Evolutionary conservation across 1,284 basidiomycete species (phyloP), one percentile per base, ranked within the genome.

Genomic region (Cutaneotrichosporon cutaneum): DNA sequence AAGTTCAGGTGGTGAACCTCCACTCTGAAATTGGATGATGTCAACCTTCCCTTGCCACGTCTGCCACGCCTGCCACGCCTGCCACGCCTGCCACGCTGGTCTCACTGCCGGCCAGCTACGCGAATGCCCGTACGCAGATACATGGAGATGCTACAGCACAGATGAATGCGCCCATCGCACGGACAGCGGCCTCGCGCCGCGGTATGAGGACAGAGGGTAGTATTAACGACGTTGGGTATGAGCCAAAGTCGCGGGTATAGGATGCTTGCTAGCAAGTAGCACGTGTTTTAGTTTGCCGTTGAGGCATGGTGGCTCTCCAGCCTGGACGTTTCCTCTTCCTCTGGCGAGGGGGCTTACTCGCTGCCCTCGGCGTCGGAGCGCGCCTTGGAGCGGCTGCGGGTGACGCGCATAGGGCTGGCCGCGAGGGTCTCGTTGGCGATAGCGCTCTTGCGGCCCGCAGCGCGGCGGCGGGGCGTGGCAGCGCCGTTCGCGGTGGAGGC

Each of bases 1-100:
- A 80, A 98, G 96, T 76, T 93, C 30, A 26, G 36, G 60, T 62
- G 61, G 56, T 45, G 45, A 45, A 62, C 61, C 57, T 62, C 61
- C 61, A 58, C 56, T 50, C n/a, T 18, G 27, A 51, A 32, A 51
- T 51, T 51, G 48, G 48, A 32, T 51, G 27, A 51, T 30, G 27
- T 32, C 27, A 30, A 51, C 48, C 14, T 18, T 9, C 26, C 16
- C 18, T 18, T n/a, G 22, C 26, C 45, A 24, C 45, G 13, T 48
- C 27, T 13, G 13, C 11, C 26, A 50, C 48, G n/a, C 4, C 24
- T n/a, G 22, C 44, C 44, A 22, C 44, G n/a, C n/a, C 27, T 13
- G 13, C 11, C 26, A 50, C 48, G n/a, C 4, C 24, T n/a, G 22
- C 44, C 44, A 22, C 44, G n/a, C n/a, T n/a, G n/a, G n/a, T n/a